Percentiles rank a stretch among this genome's conserved stretches.
phyloP scores from a whole-genome alignment of 2,329 filamentous ascomycete species.

The Stylonectria norvegica region DNA sequence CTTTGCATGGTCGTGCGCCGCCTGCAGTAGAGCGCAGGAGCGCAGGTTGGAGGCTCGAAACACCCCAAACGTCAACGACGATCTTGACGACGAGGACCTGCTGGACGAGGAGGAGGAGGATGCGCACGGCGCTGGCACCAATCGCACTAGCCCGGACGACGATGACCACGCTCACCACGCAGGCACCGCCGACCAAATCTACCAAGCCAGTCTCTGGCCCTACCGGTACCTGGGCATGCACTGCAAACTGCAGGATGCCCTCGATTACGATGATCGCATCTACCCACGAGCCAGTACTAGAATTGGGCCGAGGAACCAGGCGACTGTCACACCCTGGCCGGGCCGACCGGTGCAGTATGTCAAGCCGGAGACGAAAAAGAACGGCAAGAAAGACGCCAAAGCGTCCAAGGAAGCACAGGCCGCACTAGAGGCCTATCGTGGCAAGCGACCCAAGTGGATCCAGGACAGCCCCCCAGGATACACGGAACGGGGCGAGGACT shows the following conservation, averaged over 20 bases:
- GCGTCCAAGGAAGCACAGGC: conserved; percentile 75
- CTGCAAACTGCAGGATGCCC: conserved; percentile 88
- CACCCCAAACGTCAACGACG: conserved; percentile 68
- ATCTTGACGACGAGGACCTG: conserved; percentile 62
- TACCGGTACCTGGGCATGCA: conserved; percentile 95
- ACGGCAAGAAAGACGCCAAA: conserved; percentile 73
- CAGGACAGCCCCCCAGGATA: conserved; percentile 89
- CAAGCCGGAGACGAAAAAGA: conserved; percentile 85
- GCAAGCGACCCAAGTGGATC: conserved; percentile 86
- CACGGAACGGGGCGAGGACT: conserved; percentile 77
- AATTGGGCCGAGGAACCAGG: conserved; percentile 87
- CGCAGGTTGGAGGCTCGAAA: conserved; percentile 85
- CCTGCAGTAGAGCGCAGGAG: conserved; percentile 94
- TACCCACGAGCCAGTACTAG: conserved; percentile 94
- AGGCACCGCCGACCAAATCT: conserved; percentile 80
- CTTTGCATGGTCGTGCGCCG: conserved; percentile 96
- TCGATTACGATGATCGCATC: conserved; percentile 96
- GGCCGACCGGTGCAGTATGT: conserved; percentile 86
- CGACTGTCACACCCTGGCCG: conserved; percentile 78
- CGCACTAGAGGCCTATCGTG: conserved; percentile 71
- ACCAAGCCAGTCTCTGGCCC: conserved; percentile 91
- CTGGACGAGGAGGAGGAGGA: conserved; percentile 71
- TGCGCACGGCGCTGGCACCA: conserved; percentile 53
- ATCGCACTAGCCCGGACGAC: conserved; percentile 61
- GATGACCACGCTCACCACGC: conserved; percentile 53